Evolutionary conservation across 768 basidiomycete species (phyloP).

Genomic region (Amylocystis lapponica): DNA sequence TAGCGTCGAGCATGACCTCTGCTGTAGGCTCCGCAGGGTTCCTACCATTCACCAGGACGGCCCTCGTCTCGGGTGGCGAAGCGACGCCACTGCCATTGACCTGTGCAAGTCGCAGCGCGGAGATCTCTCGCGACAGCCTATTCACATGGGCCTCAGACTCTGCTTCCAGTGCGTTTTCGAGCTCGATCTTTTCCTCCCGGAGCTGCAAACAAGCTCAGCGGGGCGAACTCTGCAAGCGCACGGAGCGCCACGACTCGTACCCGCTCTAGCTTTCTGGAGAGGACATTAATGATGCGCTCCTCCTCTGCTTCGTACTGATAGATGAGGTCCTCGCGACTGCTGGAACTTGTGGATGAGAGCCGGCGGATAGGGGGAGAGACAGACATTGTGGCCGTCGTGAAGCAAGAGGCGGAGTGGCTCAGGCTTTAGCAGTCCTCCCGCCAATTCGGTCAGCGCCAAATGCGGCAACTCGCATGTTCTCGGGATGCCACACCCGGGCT

Average conservation of each 20-base stretch:
- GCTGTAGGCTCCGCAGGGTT: conserved; percentile 27
- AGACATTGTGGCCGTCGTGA: conserved; percentile 27
- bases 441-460: too few species aligned
- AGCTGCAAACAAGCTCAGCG: conserved; percentile 39
- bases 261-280: conserved; percentile 82
- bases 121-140: conserved; percentile 63
- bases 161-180: conserved; percentile 79
- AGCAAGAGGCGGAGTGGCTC: too few species aligned
- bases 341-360: conserved; percentile 49
- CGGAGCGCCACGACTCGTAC: conserved; percentile 31
- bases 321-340: conserved; percentile 67
- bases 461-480: too few species aligned
- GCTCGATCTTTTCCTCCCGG: conserved; percentile 76
- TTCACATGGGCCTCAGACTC: conserved; percentile 87
- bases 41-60: conserved; percentile 5
- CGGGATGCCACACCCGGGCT: too few species aligned
- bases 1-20: conserved; percentile 67
- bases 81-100: conserved; percentile 28
- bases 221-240: not conserved
- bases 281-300: conserved; percentile 78
- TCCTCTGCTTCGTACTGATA: conserved; percentile 90
- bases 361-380: conserved; percentile 53
- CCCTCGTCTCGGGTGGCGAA: conserved; percentile 16
- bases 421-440: too few species aligned
- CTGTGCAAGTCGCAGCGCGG: conserved; percentile 56